These are phyloP conservation scores for Udeniomyces megalosporus DNA, from an alignment of 768 basidiomycete genomes.

Conservation along the genomic window DNA sequence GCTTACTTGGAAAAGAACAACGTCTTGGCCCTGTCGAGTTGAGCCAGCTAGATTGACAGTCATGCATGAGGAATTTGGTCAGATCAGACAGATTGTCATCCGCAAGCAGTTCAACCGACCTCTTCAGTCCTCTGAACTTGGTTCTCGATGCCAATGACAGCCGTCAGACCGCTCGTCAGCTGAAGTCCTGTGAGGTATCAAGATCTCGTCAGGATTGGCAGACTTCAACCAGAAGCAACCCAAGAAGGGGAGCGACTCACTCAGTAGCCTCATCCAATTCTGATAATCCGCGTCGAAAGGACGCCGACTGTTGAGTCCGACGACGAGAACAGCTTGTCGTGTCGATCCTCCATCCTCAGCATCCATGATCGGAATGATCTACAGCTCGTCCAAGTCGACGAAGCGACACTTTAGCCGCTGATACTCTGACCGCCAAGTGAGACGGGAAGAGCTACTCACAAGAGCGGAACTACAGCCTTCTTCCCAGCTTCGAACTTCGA, in stretches of 20 bases:
- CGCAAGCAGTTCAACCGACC: background rate
- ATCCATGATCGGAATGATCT: no score
- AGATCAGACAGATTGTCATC: background rate
- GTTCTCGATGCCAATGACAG: slow-evolving; percentile 21
- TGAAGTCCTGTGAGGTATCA: no score
- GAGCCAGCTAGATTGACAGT: slow-evolving; percentile 17
- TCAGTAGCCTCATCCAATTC: slow-evolving; percentile 21
- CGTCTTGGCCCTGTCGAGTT: slow-evolving; percentile 24
- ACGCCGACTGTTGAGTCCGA: slow-evolving; percentile 25
- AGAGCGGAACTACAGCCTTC: slow-evolving; percentile 5
- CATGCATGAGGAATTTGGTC: background rate
- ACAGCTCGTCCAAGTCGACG: no score
- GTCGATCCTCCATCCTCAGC: background rate
- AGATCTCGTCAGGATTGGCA: no score
- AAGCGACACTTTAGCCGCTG: no score
- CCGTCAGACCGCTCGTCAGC: slow-evolving; percentile 19
- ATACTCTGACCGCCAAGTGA: no score
- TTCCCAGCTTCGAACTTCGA: slow-evolving; percentile 8
- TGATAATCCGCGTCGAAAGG: slow-evolving; percentile 23
- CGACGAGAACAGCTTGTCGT: slow-evolving; percentile 18
- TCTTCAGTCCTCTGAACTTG: slow-evolving; percentile 22
- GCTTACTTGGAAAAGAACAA: slow-evolving; percentile 21
- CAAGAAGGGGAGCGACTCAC: no score
- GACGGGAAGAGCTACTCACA: no score
- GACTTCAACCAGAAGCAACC: no score